Conservation (phyloP, 805 yeast genomes). For the Kurtzmaniella fragi region DNA sequence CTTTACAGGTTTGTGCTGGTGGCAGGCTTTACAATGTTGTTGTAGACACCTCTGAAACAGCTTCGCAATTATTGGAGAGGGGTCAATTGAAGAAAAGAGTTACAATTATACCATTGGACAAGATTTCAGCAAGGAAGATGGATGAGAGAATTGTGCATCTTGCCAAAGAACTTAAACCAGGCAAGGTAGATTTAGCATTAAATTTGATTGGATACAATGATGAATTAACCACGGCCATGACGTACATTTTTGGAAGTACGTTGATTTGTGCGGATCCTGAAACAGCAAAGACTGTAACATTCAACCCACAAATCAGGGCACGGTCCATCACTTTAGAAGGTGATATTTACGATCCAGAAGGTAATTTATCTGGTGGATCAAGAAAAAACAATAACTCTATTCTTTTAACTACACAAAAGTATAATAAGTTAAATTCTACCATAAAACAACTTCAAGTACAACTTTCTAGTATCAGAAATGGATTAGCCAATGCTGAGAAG, state of each 20-base stretch:
- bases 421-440: conserved; percentile 41
- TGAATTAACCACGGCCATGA: conserved; percentile 77
- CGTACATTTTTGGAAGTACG: conserved; percentile 86
- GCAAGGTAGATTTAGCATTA: conserved; percentile 84
- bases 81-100: conserved; percentile 79
- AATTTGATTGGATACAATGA: conserved; percentile 70
- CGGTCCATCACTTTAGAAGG: conserved; percentile 89
- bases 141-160: conserved; percentile 46
- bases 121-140: conserved; percentile 60
- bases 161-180: conserved; percentile 78
- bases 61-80: conserved; percentile 71
- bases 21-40: conserved; percentile 84
- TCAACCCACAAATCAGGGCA: conserved; percentile 72
- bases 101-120: conserved; percentile 88
- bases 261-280: conserved; percentile 83
- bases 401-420: conserved; percentile 61
- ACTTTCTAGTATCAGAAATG: conserved; percentile 32
- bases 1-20: conserved; percentile 93
- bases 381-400: conserved; percentile 55
- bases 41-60: conserved; percentile 82
- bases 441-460: conserved; percentile 39
- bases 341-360: conserved; percentile 93
- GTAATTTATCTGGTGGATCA: conserved; percentile 94
- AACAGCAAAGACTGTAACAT: conserved; percentile 84
- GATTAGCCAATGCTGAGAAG: conserved; percentile 37